Evolutionary conservation across 805 yeast genomes (phyloP).

Genomic region (Saccharomycopsis babjevae): DNA sequence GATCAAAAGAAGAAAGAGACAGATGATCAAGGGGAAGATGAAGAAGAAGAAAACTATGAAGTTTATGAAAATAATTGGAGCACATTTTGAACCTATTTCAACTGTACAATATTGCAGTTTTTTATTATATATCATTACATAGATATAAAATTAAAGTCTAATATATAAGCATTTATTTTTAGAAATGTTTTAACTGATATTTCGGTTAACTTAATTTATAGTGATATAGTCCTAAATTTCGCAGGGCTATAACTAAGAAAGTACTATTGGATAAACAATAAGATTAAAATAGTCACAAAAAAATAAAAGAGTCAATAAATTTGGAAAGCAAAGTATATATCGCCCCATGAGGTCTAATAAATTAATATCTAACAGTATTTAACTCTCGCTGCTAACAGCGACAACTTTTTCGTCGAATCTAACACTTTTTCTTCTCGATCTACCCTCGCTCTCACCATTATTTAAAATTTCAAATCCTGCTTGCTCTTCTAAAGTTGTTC

Average conservation of each 20-base stretch:
- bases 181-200: too few relatives aligned
- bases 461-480: constrained; percentile 28
- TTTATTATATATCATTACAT: too few relatives aligned
- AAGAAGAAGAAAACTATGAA: background rate
- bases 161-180: too few relatives aligned
- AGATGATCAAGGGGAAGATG: background rate
- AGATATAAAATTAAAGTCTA: too few relatives aligned
- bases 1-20: background rate
- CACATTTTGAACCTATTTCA: background rate
- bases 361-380: background rate
- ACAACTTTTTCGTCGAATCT: constrained; percentile 54
- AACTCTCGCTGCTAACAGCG: constrained; percentile 29
- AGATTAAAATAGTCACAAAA: too few relatives aligned
- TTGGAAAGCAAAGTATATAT: too few relatives aligned
- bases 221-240: too few relatives aligned
- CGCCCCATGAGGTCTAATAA: too few relatives aligned
- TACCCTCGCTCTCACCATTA: constrained; percentile 17
- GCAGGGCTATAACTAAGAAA: too few relatives aligned
- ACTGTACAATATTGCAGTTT: too few relatives aligned
- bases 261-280: too few relatives aligned
- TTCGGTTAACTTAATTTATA: too few relatives aligned
- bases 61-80: background rate
- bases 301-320: background rate
- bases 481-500: constrained; percentile 39
- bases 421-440: constrained; percentile 47